Evolutionary conservation across 306 rosid genomes (phyloP), one percentile per base, ranked within the genome.

Genomic region (Sicyos baderoa): DNA sequence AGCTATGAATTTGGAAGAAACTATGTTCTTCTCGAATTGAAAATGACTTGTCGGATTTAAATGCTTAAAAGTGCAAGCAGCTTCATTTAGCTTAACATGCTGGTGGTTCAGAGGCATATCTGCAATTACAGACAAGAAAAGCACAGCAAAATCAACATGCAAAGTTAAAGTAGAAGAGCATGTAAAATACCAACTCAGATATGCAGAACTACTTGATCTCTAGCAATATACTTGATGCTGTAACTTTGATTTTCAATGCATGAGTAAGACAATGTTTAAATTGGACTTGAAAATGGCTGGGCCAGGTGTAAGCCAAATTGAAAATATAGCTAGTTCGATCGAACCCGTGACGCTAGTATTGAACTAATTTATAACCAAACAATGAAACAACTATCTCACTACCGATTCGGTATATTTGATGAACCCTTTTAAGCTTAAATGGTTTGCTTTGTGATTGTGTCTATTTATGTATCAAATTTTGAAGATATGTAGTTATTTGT

Each of bases 1-100:
- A 60, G 10, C 23, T 2, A 32, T 61, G 40, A 35, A n/a, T 61
- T 7, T 16, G 49, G 67, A 35, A 35, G 49, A 35, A 61, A 61
- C 49, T 16, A 35, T 60, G 49, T 35, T 61, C 66, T 15, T 0
- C 14, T 60, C 47, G n/a, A 57, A 53, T 2, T 32, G 49, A 62
- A 62, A 17, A 40, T 37, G 50, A 35, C 4, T 60, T 9, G 68
- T 37, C 0, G 27, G 68, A 17, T n/a, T 61, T 61, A 10, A 29
- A 61, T 22, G 16, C 9, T 40, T 3, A 9, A 19, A 4, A 61
- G 37, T 10, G 22, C 5, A 18, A 42, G 71, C 84, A 88, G 94
- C 97, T 86, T 15, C 54, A n/a, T 66, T 66, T 22, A 56, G 12
- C 23, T 51, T 55, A 16, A 4, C 47, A 69, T 51, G 54, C 42